Conservation (phyloP, 2,329 filamentous ascomycete species). For the Aspergillus brasiliensis region DNA sequence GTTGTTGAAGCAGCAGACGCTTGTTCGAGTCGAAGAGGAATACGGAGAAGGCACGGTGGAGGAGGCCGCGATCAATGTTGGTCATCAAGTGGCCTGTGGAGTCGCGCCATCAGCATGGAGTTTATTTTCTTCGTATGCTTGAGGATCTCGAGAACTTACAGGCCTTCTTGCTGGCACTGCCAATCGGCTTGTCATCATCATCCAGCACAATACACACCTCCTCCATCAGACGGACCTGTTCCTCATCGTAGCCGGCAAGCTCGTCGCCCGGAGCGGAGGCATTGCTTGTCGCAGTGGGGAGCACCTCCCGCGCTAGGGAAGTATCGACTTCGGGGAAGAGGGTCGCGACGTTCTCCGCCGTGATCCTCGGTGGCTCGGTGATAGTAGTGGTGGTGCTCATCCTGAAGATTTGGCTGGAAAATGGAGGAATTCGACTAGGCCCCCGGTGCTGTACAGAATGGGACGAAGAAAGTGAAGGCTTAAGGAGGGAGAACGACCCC, state of each 20-base stretch:
- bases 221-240: slow-evolving; percentile 98
- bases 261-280: slow-evolving; percentile 61
- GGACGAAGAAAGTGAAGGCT: not conserved
- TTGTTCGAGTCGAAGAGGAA: slow-evolving; percentile 97
- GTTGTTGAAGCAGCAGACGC: slow-evolving; percentile 90
- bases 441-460: not conserved
- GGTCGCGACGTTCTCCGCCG: slow-evolving; percentile 79
- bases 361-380: slow-evolving; percentile 65
- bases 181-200: slow-evolving; percentile 87
- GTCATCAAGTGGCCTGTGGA: slow-evolving; percentile 88
- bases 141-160: slow-evolving; percentile 61
- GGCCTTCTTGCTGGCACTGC: slow-evolving; percentile 95
- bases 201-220: slow-evolving; percentile 98
- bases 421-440: not conserved
- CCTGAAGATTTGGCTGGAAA: slow-evolving; percentile 7
- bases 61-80: slow-evolving; percentile 93
- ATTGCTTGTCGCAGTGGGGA: slow-evolving; percentile 43
- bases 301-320: slow-evolving; percentile 55
- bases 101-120: not conserved
- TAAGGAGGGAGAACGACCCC: not conserved
- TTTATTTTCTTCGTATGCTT: not conserved
- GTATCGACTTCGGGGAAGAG: slow-evolving; percentile 83
- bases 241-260: slow-evolving; percentile 89
- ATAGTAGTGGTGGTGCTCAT: slow-evolving; percentile 53
- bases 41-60: slow-evolving; percentile 96